Evolutionary conservation across 2,329 filamentous ascomycete genomes (phyloP).

Genomic region (Pestalotiopsis sp.): DNA sequence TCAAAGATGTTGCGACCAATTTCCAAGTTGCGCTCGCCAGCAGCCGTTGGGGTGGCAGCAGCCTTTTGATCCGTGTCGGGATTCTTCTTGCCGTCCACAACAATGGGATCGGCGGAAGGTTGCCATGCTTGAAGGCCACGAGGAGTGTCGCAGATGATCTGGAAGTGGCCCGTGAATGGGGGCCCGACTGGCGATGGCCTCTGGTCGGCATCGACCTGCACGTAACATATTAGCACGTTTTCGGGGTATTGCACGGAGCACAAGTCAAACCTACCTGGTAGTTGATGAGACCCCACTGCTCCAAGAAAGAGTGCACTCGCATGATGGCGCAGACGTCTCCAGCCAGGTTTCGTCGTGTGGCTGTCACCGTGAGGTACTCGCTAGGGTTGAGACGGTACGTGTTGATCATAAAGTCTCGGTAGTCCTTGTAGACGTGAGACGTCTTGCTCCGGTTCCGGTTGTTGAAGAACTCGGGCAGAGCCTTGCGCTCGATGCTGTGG

Average conservation of each 20-base stretch:
- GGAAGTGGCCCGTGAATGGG: conserved; percentile 96
- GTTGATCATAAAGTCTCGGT: conserved; percentile 99
- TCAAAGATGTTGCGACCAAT: conserved; percentile 96
- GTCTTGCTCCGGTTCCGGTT: conserved; percentile 98
- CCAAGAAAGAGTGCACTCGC: conserved; percentile 95
- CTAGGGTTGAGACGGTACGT: conserved; percentile 94
- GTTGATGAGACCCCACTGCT: conserved; percentile 98
- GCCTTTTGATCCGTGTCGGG: conserved; percentile 74
- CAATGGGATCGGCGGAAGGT: conserved; percentile 74
- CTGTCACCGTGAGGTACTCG: conserved; percentile 96
- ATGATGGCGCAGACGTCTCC: conserved; percentile 99
- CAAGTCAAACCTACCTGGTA: conserved; percentile 71
- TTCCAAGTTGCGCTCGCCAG: conserved; percentile 86
- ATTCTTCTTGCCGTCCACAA: conserved; percentile 60
- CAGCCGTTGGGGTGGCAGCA: conserved; percentile 63
- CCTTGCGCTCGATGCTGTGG: conserved; percentile 89
- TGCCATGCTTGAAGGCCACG: conserved; percentile 94
- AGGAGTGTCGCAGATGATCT: conserved; percentile 92
- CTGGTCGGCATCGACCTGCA: conserved; percentile 90
- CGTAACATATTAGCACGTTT: background rate
- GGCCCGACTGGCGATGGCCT: conserved; percentile 93
- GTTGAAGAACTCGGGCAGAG: conserved; percentile 97
- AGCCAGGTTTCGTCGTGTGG: conserved; percentile 89
- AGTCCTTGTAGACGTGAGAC: conserved; percentile 95
- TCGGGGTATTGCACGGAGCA: conserved; percentile 6